phyloP scores from a whole-genome alignment of 2,329 filamentous ascomycete genomes.

The Cadophora luteo-olivacea region DNA sequence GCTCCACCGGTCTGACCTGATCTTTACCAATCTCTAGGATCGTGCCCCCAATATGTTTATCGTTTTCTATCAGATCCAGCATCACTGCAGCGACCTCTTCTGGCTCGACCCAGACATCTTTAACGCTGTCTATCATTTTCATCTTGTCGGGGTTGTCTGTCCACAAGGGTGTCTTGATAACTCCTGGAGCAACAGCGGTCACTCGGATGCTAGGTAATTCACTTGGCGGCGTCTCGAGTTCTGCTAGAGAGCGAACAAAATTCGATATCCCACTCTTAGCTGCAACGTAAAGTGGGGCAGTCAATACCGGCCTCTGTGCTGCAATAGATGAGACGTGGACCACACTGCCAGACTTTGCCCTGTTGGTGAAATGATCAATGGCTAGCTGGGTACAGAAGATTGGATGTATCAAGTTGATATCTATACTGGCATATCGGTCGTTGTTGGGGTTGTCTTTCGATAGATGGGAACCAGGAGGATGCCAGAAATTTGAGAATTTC shows the following conservation, averaged over 20 bases:
- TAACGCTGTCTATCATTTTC: conserved; percentile 23
- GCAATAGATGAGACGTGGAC: conserved; percentile 56
- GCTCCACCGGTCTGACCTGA: conserved; percentile 44
- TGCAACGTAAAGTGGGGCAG: conserved; percentile 52
- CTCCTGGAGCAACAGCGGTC: conserved; percentile 51
- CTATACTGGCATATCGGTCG: conserved; percentile 49
- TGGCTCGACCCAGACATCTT: conserved; percentile 50
- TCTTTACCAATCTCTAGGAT: conserved; percentile 50
- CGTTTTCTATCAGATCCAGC: conserved; percentile 47
- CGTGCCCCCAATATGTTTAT: conserved; percentile 47
- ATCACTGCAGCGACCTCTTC: conserved; percentile 52
- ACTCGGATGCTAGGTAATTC: conserved; percentile 44
- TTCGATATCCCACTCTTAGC: conserved; percentile 55
- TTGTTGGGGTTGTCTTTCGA: conserved; percentile 43
- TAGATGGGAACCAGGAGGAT: conserved; percentile 41
- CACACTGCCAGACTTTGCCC: conserved; percentile 28
- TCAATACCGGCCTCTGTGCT: conserved; percentile 47
- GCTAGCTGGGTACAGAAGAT: conserved; percentile 57
- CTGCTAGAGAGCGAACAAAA: conserved; percentile 49
- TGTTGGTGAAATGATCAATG: conserved; percentile 51
- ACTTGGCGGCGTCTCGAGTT: conserved; percentile 12
- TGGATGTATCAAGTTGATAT: conserved; percentile 58
- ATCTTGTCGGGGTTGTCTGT: conserved; percentile 24
- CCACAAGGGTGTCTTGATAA: conserved; percentile 44
- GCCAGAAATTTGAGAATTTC: conserved; percentile 51